Base-by-base conservation (phyloP, 2,329 filamentous ascomycete species). In the Paramyrothecium roridum region DNA sequence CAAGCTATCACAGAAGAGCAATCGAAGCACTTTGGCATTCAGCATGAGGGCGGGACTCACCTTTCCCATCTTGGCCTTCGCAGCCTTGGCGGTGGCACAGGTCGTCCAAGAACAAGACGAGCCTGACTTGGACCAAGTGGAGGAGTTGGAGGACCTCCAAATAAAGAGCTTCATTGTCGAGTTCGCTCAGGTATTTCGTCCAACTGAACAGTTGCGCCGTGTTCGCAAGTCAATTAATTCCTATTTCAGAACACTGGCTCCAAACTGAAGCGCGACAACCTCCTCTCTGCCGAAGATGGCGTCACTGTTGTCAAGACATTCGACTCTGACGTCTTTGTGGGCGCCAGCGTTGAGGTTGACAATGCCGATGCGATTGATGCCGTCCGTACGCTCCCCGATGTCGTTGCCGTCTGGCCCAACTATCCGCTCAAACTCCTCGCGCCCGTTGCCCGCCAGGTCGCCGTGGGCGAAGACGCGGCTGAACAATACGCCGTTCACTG, bases 121-220 rank as follows among this genome's bases (percentile, higher is more conserved):
- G 37, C 37, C 37, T 13, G 12, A 4, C 13, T 43, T 43, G 37
- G 37, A 43, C 13, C 7, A 43, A 13, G 13, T 19, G 16, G 37
- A 43, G 37, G 37, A 43, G 37, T 13, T 19, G n/a, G 37, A 43
- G 13, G 37, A 17, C 16, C 37, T 43, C 13, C 37, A 43, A 43
- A 16, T 19, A 6, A 43, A 19, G 7, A 19, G 37, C 37, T 43
- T 43, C 37, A 43, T 57, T 55, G 23, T 57, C 52, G 8, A 62
- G 40, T 40, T 61, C 57, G 22, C 62, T 61, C 3, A 61, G 45
- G 23, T 64, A 64, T 1, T 59, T 61, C 4, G 61, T 17, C n/a
- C 16, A 3, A 17, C 13, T 43, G 37, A 43, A 13, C 37, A 7
- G 37, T 30, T 30, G 4, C 6, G 26, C 13, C 12, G 3, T 43